Percentiles rank a stretch among this genome's conserved stretches.
phyloP scores from a whole-genome alignment of 495 filamentous ascomycete species.

The Evernia prunastri region DNA sequence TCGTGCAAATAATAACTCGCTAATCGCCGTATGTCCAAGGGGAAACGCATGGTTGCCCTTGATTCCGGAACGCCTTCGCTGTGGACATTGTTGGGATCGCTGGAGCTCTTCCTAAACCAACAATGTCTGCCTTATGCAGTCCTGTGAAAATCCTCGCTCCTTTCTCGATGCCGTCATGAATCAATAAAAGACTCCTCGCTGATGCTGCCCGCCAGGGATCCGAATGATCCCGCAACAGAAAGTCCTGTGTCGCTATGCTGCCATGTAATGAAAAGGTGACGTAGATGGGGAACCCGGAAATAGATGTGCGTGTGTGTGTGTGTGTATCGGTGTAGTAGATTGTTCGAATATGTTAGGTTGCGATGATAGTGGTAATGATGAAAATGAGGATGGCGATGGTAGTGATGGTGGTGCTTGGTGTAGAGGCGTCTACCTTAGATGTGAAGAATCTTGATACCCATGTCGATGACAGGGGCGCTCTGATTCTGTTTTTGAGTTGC shows the following conservation, averaged over 20 bases:
- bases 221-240: constrained; percentile 5
- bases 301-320: neutral
- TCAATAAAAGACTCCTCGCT: constrained; percentile 17
- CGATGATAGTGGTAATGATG: neutral
- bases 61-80: constrained; percentile 22
- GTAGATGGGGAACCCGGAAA: neutral
- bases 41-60: neutral
- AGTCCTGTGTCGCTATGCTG: constrained; percentile 19
- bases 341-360: neutral
- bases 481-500: constrained; percentile 16
- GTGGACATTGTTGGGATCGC: constrained; percentile 18
- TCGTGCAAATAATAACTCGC: neutral
- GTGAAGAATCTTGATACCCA: constrained; percentile 23
- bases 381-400: neutral
- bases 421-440: constrained; percentile 13
- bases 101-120: constrained; percentile 27
- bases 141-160: constrained; percentile 11
- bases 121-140: constrained; percentile 18
- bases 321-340: neutral
- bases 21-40: constrained; percentile 13
- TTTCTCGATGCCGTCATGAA: constrained; percentile 12
- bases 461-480: constrained; percentile 11
- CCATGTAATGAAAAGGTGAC: neutral
- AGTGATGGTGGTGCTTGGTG: neutral
- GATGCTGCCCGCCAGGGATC: constrained; percentile 11